Evolutionary conservation across 129 eudicot species (phyloP).

Genomic region (Escallonia rubra): DNA sequence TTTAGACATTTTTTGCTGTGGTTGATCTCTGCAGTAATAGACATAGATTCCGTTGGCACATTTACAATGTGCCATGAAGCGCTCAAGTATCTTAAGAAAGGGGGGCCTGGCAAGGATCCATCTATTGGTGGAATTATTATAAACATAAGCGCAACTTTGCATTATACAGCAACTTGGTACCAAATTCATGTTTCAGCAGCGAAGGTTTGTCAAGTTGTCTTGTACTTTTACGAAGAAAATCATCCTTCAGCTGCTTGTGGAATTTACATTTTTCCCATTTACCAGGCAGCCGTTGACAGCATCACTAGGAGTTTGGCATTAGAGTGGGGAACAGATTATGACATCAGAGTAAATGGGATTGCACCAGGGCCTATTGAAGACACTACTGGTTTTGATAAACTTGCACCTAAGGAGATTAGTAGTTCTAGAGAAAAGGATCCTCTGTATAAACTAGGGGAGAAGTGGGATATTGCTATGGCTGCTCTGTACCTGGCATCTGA

Average conservation of each 20-base stretch:
- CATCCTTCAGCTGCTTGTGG: no score
- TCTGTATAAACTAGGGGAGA: slow-evolving; percentile 44
- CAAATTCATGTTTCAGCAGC: slow-evolving; percentile 62
- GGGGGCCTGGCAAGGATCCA: slow-evolving; percentile 24
- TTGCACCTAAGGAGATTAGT: slow-evolving; percentile 25
- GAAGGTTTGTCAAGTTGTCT: slow-evolving; percentile 25
- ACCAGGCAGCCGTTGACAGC: slow-evolving; percentile 57
- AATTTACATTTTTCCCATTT: neutral
- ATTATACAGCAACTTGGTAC: slow-evolving; percentile 54
- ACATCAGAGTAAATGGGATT: slow-evolving; percentile 50
- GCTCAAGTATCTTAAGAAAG: slow-evolving; percentile 36
- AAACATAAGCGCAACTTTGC: slow-evolving; percentile 63
- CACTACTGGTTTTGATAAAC: slow-evolving; percentile 43
- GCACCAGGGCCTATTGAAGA: slow-evolving; percentile 54
- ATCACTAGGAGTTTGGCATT: slow-evolving; percentile 50
- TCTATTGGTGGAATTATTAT: slow-evolving; percentile 30
- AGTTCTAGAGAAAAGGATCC: slow-evolving; percentile 24
- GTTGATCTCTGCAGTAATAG: slow-evolving; percentile 35
- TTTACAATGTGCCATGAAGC: slow-evolving; percentile 60
- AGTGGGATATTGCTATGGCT: slow-evolving; percentile 65
- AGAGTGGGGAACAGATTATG: slow-evolving; percentile 62
- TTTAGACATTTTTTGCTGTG: neutral
- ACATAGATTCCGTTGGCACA: slow-evolving; percentile 59
- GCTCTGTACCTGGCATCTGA: slow-evolving; percentile 49
- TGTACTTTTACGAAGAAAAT: neutral